These are phyloP conservation scores for Apophysomyces ossiformis DNA, from an alignment of 371 early-diverging fungal genomes.

Conservation along the genomic window DNA sequence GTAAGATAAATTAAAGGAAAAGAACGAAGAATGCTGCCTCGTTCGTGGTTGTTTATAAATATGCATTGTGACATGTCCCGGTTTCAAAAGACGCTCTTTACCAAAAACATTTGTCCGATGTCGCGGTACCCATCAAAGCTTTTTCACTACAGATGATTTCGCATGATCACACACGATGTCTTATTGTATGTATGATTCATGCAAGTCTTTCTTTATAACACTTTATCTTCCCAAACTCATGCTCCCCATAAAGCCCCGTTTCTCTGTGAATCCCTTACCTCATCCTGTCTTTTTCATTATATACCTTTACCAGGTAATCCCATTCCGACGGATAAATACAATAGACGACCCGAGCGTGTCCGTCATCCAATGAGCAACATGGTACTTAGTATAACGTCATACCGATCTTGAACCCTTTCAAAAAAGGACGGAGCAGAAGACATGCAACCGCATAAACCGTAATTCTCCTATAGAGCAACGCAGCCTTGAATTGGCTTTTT, in stretches of 20 bases:
- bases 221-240: not conserved
- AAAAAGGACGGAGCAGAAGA: no score
- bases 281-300: constrained; percentile 7
- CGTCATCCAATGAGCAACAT: constrained; percentile 1
- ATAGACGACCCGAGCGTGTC: constrained; percentile 10
- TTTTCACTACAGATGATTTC: not conserved
- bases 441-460: no score
- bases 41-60: constrained; percentile 1
- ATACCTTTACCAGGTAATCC: constrained; percentile 8
- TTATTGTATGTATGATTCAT: not conserved
- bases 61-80: constrained; percentile 7
- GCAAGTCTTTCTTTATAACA: not conserved
- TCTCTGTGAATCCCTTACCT: not conserved
- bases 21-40: not conserved
- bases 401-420: not conserved
- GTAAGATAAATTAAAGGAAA: constrained; percentile 9
- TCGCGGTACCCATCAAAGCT: not conserved
- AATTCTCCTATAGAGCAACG: no score
- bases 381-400: not conserved
- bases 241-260: not conserved
- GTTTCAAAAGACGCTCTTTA: constrained; percentile 3
- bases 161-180: not conserved
- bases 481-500: no score
- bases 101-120: constrained; percentile 6
- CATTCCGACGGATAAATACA: constrained; percentile 6